Percentiles rank a stretch among this genome's conserved stretches.
Conservation (phyloP, 2,329 filamentous ascomycete genomes). For the Polychaeton citri region DNA sequence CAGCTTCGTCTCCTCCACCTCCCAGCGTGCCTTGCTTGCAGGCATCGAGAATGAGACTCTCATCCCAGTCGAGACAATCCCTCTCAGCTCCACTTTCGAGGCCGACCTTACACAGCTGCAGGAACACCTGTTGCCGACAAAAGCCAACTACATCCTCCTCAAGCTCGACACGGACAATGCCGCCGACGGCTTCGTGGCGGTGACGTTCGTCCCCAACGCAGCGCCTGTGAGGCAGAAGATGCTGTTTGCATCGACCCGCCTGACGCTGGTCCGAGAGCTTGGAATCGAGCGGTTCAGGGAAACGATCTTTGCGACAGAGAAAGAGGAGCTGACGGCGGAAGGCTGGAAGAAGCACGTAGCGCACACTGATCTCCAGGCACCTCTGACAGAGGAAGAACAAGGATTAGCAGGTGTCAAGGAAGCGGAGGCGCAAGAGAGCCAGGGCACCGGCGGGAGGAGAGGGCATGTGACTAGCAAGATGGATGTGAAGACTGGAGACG, state of each 20-base stretch:
- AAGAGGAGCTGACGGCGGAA: constrained; percentile 52
- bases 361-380: constrained; percentile 48
- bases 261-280: constrained; percentile 63
- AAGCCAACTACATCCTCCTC: constrained; percentile 62
- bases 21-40: constrained; percentile 56
- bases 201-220: constrained; percentile 67
- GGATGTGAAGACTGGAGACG: constrained; percentile 43
- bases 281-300: constrained; percentile 69
- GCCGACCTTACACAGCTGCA: constrained; percentile 51
- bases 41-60: constrained; percentile 59
- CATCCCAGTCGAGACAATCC: constrained; percentile 44
- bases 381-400: constrained; percentile 67
- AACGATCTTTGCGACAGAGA: constrained; percentile 57
- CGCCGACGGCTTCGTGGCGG: constrained; percentile 43
- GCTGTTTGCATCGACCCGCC: constrained; percentile 65
- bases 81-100: constrained; percentile 40
- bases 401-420: constrained; percentile 59
- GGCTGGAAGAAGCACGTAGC: constrained; percentile 63
- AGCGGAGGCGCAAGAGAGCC: constrained; percentile 60
- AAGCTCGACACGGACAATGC: constrained; percentile 44
- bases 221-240: constrained; percentile 77
- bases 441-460: constrained; percentile 50
- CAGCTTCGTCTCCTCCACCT: constrained; percentile 47
- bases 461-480: constrained; percentile 34
- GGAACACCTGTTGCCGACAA: constrained; percentile 50